Evolutionary conservation across 2,329 filamentous ascomycete species (phyloP), one percentile per base, ranked within the genome.

Genomic region (Trichoderma sp.): DNA sequence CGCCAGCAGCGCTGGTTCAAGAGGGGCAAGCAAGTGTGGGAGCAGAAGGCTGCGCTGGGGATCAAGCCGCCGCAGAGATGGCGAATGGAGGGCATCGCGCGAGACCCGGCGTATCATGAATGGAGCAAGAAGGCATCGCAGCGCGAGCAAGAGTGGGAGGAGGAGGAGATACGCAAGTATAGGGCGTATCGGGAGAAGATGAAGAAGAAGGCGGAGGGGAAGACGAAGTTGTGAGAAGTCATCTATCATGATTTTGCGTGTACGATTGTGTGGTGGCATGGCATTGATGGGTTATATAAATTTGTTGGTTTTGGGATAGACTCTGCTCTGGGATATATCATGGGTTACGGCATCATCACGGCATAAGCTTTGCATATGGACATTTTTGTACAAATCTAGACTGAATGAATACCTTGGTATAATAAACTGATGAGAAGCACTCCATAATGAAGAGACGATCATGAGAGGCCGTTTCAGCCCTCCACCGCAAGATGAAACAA

Each of bases 1-100:
- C 85, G 90, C 70, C 87, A 90, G 77, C 81, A 84, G 75, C 83
- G 90, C 28, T 92, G 90, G 90, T 86, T 88, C 77, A 84, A 85
- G 21, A 84, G 90, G 68, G 90, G 90, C 72, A 85, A 87, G 81
- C 78, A 80, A 63, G 85, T 92, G 71, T 92, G 90, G 89, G 79
- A 83, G 74, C 82, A 85, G 70, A 88, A 87, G 82, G 88, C 88
- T 1, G 89, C 86, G 76, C 80, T 90, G 71, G 90, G 90, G 70
- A 82, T 85, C 76, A 91, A 90, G 81, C 89, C 89, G 65, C 90
- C 90, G 6, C 82, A 81, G 76, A 85, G 82, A 76, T 92, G 90
- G 89, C 86, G 89, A 70, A 79, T 80, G 9, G 87, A 87, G 79
- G 88, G 88, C 34, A 80, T 89, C 58, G 80, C 80, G 6, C 80